phyloP scores from a whole-genome alignment of 495 filamentous ascomycete genomes.

The Astrothelium macrocarpum region DNA sequence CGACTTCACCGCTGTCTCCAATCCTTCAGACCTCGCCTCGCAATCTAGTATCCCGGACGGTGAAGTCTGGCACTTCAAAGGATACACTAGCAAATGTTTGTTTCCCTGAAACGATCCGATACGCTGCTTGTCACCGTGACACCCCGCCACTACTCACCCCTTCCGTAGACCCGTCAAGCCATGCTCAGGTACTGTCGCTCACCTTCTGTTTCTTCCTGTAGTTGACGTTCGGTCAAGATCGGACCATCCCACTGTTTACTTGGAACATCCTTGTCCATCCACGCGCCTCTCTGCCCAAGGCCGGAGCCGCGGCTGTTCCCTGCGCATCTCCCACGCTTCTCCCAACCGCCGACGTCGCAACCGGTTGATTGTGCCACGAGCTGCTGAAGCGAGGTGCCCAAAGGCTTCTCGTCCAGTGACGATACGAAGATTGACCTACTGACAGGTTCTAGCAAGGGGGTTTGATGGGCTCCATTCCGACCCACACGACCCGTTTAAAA shows the following conservation, averaged over 20 bases:
- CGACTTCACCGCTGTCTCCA: not conserved
- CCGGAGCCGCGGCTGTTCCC: not conserved
- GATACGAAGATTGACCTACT: not conserved
- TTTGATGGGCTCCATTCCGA: not conserved
- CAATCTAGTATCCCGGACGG: not conserved
- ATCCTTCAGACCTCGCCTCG: not conserved
- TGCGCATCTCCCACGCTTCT: not conserved
- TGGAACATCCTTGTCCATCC: slow-evolving; percentile 2
- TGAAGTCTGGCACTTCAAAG: not conserved
- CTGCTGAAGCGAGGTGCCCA: not conserved
- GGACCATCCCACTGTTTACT: not conserved
- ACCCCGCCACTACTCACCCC: not conserved
- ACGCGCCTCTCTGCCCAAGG: slow-evolving; percentile 2
- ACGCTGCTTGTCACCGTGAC: not conserved
- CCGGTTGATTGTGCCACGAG: not conserved
- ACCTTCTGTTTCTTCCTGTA: not conserved
- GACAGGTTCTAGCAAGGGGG: not conserved
- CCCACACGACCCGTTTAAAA: slow-evolving; percentile 3
- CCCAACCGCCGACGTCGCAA: not conserved
- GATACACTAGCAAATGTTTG: slow-evolving; percentile 4
- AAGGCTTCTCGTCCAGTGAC: not conserved
- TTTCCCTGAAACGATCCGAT: slow-evolving; percentile 6
- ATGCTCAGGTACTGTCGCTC: not conserved
- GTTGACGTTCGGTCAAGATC: not conserved
- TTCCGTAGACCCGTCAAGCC: not conserved